Conservation (phyloP, 352 stramenopile species). For the Phytophthora melonis region DNA sequence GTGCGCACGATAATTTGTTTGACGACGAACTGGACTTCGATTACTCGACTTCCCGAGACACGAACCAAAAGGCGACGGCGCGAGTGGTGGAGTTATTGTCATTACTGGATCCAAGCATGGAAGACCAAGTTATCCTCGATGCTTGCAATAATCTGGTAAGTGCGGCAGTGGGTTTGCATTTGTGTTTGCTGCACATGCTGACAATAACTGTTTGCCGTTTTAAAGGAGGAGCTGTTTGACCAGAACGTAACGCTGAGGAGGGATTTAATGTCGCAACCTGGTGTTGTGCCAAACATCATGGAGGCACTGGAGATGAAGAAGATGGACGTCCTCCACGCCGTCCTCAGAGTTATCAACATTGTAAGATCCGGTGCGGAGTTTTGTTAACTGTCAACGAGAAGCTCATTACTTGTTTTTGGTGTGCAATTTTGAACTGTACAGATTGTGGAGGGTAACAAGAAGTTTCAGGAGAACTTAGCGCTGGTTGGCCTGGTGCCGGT, state of each 20-base stretch:
- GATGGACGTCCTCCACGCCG: slow-evolving; percentile 83
- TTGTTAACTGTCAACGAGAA: background rate
- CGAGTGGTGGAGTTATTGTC: slow-evolving; percentile 82
- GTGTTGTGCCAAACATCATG: slow-evolving; percentile 94
- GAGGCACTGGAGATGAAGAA: slow-evolving; percentile 94
- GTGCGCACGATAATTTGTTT: slow-evolving; percentile 70
- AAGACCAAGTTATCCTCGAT: slow-evolving; percentile 87
- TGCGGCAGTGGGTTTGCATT: background rate
- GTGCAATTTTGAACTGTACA: slow-evolving; percentile 25
- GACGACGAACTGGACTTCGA: slow-evolving; percentile 89
- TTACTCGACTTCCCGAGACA: slow-evolving; percentile 75
- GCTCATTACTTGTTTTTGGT: slow-evolving; percentile 9
- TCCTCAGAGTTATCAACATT: slow-evolving; percentile 91
- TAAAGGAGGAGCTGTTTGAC: slow-evolving; percentile 83
- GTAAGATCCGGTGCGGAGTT: slow-evolving; percentile 32
- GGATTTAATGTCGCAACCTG: slow-evolving; percentile 92
- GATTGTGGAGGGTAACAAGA: slow-evolving; percentile 91
- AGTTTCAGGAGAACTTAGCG: slow-evolving; percentile 93
- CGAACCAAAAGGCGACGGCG: slow-evolving; percentile 77
- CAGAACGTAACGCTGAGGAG: slow-evolving; percentile 73
- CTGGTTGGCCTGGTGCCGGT: slow-evolving; percentile 91
- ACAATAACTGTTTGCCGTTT: background rate
- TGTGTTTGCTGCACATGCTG: background rate
- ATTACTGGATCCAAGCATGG: slow-evolving; percentile 85
- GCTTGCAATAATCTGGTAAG: slow-evolving; percentile 77